These are phyloP conservation scores for Cryptococcus floricola DNA, from an alignment of 1,284 basidiomycete genomes.

Conservation along the genomic window DNA sequence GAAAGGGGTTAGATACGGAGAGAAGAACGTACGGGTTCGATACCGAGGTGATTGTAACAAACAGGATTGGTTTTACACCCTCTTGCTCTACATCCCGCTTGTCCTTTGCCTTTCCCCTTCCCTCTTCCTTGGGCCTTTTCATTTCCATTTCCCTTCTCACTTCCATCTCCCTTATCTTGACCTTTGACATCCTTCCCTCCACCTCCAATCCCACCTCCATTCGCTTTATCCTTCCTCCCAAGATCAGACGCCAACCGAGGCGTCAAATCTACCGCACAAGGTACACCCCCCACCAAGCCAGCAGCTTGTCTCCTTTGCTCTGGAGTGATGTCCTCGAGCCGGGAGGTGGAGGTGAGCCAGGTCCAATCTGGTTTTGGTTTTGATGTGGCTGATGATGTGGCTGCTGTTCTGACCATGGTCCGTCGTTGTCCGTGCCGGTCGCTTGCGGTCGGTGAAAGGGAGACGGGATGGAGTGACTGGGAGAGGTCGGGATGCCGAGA, in stretches of 20 bases:
- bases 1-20: no score
- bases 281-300: constrained; percentile 58
- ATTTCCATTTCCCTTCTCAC: background rate
- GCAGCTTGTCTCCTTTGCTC: constrained; percentile 65
- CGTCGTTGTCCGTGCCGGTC: no score
- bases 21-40: constrained; percentile 52
- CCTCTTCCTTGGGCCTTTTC: constrained; percentile 28
- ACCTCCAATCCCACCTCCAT: background rate
- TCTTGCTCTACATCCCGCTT: constrained; percentile 58
- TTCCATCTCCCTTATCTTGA: background rate
- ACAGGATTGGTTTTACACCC: constrained; percentile 68
- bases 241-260: background rate
- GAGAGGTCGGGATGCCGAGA: no score
- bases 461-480: no score
- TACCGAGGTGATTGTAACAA: constrained; percentile 80
- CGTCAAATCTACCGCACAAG: constrained; percentile 57
- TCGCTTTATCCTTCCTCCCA: constrained; percentile 30
- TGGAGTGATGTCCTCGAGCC: constrained; percentile 54
- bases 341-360: no score
- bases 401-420: no score
- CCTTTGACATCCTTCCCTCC: constrained; percentile 28
- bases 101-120: background rate
- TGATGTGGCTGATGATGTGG: no score
- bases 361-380: no score
- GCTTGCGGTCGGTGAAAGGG: no score